Conservation (phyloP, 345 rosid species). For the Heritiera littoralis region DNA sequence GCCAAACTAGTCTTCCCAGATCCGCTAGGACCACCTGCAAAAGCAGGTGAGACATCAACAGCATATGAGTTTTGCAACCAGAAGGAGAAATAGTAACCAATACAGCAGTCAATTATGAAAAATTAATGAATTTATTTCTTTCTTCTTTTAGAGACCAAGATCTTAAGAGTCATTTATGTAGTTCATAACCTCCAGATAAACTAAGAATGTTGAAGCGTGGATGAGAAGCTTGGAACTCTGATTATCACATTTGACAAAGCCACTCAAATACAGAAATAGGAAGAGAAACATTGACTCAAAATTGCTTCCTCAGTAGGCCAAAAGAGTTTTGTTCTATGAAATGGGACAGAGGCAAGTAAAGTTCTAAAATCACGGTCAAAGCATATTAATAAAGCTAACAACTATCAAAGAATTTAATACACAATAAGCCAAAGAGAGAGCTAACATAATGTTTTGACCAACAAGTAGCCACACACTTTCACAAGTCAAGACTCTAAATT, state of each 20-base stretch:
- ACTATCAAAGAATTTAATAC: constrained; percentile 9
- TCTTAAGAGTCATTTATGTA: background rate
- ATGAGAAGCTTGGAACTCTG: background rate
- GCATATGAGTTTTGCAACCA: background rate
- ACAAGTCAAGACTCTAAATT: constrained; percentile 13
- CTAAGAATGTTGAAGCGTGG: background rate
- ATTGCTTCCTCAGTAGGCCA: background rate
- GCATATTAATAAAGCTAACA: background rate
- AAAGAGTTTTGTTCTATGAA: background rate
- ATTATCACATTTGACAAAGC: background rate
- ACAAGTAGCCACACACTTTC: background rate
- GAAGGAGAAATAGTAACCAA: background rate
- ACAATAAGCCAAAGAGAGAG: background rate
- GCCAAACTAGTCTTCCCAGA: constrained; percentile 99
- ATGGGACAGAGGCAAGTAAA: background rate
- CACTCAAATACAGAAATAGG: background rate
- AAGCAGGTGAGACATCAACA: constrained; percentile 21
- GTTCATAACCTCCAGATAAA: constrained; percentile 1
- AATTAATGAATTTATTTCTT: background rate
- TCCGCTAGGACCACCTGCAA: constrained; percentile 99
- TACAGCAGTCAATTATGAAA: background rate
- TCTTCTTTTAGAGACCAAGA: background rate
- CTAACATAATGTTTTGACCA: background rate
- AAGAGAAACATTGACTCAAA: background rate
- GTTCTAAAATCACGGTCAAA: background rate